These are phyloP conservation scores for Globisporangium sylvaticum DNA, from an alignment of 352 stramenopile genomes.

Conservation along the genomic window DNA sequence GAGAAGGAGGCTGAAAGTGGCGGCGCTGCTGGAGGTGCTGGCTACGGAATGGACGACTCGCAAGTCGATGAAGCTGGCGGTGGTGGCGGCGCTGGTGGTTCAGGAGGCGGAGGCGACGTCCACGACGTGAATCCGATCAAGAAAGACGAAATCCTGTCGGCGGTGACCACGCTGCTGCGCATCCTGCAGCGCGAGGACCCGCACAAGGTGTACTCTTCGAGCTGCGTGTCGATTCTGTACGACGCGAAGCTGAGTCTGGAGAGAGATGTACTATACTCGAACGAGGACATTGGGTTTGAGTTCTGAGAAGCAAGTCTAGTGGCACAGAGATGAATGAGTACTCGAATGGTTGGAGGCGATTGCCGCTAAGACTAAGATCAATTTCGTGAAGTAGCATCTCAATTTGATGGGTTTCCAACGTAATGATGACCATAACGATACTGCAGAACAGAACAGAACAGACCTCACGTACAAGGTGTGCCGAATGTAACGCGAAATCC, in stretches of 20 bases:
- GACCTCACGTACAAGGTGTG: too few species aligned
- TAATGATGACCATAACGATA: too few species aligned
- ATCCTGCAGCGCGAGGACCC: constrained; percentile 64
- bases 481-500: background rate
- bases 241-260: constrained; percentile 83
- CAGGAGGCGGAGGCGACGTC: constrained; percentile 35
- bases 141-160: constrained; percentile 76
- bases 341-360: too few species aligned
- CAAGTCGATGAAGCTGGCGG: constrained; percentile 26
- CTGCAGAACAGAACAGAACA: too few species aligned
- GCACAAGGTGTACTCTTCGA: constrained; percentile 57
- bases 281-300: constrained; percentile 79
- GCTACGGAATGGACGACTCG: constrained; percentile 22
- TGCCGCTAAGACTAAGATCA: too few species aligned
- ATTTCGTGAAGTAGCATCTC: too few species aligned
- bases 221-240: constrained; percentile 73
- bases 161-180: constrained; percentile 65
- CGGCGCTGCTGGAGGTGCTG: background rate
- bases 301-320: background rate
- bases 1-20: constrained; percentile 44
- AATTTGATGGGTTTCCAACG: too few species aligned
- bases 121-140: constrained; percentile 83
- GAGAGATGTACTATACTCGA: constrained; percentile 75
- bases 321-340: background rate
- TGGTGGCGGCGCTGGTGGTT: constrained; percentile 9